Evolutionary conservation across 1,284 basidiomycete species (phyloP), one percentile per base, ranked within the genome.

Genomic region (Pseudozyma tsukubaensis): DNA sequence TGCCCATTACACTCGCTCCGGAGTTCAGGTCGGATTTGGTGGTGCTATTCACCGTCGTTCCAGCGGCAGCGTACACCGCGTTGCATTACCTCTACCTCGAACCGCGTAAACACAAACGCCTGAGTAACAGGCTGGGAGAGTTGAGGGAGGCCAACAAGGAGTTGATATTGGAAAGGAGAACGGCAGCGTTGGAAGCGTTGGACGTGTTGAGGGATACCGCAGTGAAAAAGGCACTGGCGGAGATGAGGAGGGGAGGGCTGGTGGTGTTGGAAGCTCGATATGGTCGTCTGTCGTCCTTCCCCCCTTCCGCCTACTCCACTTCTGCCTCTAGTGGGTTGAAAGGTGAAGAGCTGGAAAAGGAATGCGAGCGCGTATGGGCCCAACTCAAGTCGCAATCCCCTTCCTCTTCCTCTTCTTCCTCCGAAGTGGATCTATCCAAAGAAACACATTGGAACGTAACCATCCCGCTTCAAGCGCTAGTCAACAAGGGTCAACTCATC

Each of bases 381-480:
- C 34, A 47, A 5, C 39, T 43, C 32, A 53, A 34, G 24, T 18
- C 24, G 12, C 34, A 14, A 18, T 16, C 40, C 9, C 32, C 11
- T 7, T 3, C 40, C n/a, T 24, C 47, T 8, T 9, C 47, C 4
- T 8, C 39, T 9, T 10, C 42, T 7, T n/a, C 24, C 2, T 40
- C n/a, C 3, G n/a, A 42, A 9, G 40, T 44, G n/a, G 55, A 47
- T 48, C 13, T 52, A 37, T 14, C 35, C 1, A 37, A 39, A 12
- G 71, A 73, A 34, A 86, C 91, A 29, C 86, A 87, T 48, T 88
- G 93, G 72, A 90, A 94, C 84, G 92, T 94, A 40, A 91, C 90
- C 18, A 86, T 92, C 35, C 89, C 94, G 4, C 81, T 96, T 32
- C 94, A 95, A 86, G 90, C 92, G 24, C 87, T 96, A 16, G 92